Conservation (phyloP, 305 asterid species). For the Solanum aculeatissimum region DNA sequence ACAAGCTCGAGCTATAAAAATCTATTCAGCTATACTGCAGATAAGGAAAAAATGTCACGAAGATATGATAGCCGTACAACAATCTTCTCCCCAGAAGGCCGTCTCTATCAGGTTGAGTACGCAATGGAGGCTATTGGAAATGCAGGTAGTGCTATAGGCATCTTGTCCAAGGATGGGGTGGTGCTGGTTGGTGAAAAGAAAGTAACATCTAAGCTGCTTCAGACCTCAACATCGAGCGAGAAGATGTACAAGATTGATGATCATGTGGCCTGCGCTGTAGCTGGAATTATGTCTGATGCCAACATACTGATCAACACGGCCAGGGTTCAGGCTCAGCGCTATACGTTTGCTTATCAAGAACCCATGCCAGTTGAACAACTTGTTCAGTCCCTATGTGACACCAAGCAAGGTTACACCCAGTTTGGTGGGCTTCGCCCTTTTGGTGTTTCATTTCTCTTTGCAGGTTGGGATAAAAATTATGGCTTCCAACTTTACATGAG, state of each 20-base stretch:
- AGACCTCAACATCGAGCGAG: constrained; percentile 7
- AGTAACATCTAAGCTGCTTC: constrained; percentile 18
- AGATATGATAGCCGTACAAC: constrained; percentile 16
- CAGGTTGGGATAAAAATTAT: constrained; percentile 33
- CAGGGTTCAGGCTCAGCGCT: constrained; percentile 34
- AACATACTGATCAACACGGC: constrained; percentile 32
- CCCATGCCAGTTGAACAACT: constrained; percentile 35
- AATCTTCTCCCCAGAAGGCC: constrained; percentile 16
- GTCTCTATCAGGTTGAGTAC: constrained; percentile 14
- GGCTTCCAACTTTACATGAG: constrained; percentile 34
- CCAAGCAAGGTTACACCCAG: constrained; percentile 36
- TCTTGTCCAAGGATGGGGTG: constrained; percentile 12
- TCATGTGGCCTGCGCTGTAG: constrained; percentile 34
- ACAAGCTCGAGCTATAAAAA: not conserved
- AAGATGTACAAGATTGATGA: constrained; percentile 20
- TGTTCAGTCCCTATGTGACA: constrained; percentile 32
- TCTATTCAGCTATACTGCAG: not conserved
- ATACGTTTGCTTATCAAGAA: constrained; percentile 23
- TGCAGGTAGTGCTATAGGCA: constrained; percentile 11
- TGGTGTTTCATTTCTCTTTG: constrained; percentile 30
- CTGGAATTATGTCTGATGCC: constrained; percentile 38
- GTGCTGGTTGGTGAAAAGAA: constrained; percentile 15
- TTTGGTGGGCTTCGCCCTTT: constrained; percentile 38
- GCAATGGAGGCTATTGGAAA: constrained; percentile 16
- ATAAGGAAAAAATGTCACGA: not conserved